Conservation (phyloP, 116 monocot genomes). For the Papilionanthe hybrid region DNA sequence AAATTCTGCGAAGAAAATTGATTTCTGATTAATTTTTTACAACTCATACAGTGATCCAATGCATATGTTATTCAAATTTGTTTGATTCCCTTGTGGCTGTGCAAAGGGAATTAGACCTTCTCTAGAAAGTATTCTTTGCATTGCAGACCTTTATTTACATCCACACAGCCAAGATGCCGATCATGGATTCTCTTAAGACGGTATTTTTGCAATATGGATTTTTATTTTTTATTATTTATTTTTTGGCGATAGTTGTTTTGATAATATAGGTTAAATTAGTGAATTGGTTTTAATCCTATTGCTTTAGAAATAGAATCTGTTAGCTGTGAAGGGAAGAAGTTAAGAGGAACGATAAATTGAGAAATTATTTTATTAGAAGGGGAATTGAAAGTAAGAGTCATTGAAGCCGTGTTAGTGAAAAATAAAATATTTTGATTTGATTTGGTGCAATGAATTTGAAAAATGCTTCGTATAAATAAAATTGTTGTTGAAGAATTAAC, state of each 20-base stretch:
- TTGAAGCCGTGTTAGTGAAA: background rate
- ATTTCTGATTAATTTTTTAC: no score
- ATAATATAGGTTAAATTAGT: background rate
- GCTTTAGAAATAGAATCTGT: background rate
- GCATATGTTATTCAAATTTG: no score
- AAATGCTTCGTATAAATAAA: background rate
- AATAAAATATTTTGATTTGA: background rate
- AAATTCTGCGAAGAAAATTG: no score
- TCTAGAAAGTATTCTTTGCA: no score
- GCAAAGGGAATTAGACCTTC: no score
- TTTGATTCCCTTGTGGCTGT: no score
- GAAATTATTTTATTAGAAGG: background rate
- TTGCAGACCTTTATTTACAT: slow-evolving; percentile 15
- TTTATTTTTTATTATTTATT: background rate
- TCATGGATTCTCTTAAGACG: slow-evolving; percentile 92
- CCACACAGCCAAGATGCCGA: slow-evolving; percentile 85
- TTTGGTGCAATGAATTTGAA: background rate
- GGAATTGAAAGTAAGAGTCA: background rate
- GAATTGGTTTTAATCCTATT: background rate
- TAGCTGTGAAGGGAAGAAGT: background rate
- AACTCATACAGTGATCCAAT: no score
- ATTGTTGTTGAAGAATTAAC: background rate
- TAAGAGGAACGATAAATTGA: background rate
- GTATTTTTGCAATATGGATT: slow-evolving; percentile 21
- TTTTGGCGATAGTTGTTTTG: background rate